Evolutionary conservation across 768 basidiomycete species (phyloP).

Genomic region (Rhodotorula diobovata): DNA sequence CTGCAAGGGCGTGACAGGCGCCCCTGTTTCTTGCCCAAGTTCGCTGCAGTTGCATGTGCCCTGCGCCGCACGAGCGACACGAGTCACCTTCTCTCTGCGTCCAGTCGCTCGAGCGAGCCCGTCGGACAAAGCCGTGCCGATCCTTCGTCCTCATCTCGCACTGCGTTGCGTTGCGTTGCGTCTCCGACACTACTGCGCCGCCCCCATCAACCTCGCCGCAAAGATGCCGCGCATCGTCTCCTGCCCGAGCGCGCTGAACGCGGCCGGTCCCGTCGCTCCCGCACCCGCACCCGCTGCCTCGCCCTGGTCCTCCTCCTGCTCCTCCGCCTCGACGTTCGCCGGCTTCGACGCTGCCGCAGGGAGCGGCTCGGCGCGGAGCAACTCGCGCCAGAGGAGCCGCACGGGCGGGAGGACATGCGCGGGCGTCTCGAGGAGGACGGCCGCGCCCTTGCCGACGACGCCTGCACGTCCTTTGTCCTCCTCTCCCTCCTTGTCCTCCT

Average conservation of each 20-base stretch:
- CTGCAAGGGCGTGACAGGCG: too few species aligned
- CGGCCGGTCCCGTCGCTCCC: not conserved
- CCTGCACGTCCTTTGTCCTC: not conserved
- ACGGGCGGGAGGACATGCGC: slow-evolving; percentile 32
- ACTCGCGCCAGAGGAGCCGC: slow-evolving; percentile 31
- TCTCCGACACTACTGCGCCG: too few species aligned
- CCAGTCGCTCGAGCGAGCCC: too few species aligned
- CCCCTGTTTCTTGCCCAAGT: too few species aligned
- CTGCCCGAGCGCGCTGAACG: not conserved
- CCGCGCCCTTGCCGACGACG: not conserved
- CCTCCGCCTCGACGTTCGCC: too few species aligned
- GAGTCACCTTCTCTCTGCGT: too few species aligned
- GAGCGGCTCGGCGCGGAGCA: not conserved
- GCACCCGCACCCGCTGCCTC: not conserved
- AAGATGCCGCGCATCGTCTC: not conserved
- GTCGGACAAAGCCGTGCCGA: too few species aligned
- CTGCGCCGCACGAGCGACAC: too few species aligned
- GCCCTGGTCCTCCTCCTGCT: not conserved
- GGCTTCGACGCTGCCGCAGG: not conserved
- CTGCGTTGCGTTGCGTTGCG: too few species aligned
- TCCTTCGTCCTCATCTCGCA: too few species aligned
- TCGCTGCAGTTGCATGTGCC: too few species aligned
- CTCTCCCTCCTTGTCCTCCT: not conserved
- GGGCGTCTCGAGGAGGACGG: slow-evolving; percentile 21
- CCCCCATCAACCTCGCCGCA: too few species aligned